A percentile compares a stretch with the other conserved stretches of the same genome.
These are phyloP conservation scores for Diplodia corticola DNA, from an alignment of 2,329 filamentous ascomycete genomes.

Conservation along the genomic window DNA sequence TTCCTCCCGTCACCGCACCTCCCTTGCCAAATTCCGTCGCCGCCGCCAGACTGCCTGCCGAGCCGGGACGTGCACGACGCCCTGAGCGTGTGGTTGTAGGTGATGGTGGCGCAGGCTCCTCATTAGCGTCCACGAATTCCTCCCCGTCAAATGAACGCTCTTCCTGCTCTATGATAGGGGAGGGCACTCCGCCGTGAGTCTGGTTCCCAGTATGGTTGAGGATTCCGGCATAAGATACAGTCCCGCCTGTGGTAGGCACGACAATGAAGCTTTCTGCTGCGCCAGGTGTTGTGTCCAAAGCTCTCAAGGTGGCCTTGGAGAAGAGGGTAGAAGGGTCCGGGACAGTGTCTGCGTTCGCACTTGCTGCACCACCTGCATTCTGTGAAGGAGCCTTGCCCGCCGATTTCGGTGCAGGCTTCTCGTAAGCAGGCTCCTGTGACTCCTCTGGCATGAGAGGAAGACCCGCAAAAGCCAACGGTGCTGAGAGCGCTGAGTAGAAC, in stretches of 20 bases:
- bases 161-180: constrained; percentile 51
- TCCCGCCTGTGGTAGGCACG: constrained; percentile 87
- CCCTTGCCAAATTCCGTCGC: constrained; percentile 24
- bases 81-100: constrained; percentile 43
- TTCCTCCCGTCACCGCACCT: constrained; percentile 38
- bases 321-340: constrained; percentile 83
- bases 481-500: constrained; percentile 84
- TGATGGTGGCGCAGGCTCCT: constrained; percentile 56
- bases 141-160: constrained; percentile 51
- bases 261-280: constrained; percentile 71
- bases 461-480: constrained; percentile 88
- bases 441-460: constrained; percentile 63
- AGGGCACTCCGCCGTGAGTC: constrained; percentile 33
- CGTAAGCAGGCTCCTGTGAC: constrained; percentile 23
- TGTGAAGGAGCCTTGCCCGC: constrained; percentile 35
- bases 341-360: constrained; percentile 45
- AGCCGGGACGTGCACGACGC: constrained; percentile 32
- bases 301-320: constrained; percentile 79
- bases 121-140: constrained; percentile 85
- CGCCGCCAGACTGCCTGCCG: constrained; percentile 27
- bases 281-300: constrained; percentile 63
- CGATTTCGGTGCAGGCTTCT: constrained; percentile 31
- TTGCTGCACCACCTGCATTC: constrained; percentile 49
- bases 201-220: constrained; percentile 48
- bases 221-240: constrained; percentile 90